A percentile compares a stretch with the other conserved stretches of the same genome.
These are phyloP conservation scores for Exophiala aquamarina DNA, from an alignment of 2,329 filamentous ascomycete genomes.

Conservation along the genomic window DNA sequence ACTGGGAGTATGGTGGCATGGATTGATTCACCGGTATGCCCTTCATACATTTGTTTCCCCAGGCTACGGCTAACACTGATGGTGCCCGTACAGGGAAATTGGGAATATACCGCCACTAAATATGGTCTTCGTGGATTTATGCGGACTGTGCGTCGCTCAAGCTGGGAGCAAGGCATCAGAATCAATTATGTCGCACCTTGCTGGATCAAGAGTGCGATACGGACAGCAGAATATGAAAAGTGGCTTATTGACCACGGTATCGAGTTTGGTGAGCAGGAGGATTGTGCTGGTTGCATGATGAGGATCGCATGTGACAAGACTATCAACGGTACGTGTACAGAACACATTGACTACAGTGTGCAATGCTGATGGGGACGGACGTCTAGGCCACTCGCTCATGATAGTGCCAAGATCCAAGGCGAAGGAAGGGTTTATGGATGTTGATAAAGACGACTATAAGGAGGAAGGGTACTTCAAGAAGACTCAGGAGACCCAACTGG, in stretches of 20 bases:
- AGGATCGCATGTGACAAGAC: slow-evolving; percentile 36
- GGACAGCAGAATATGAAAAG: slow-evolving; percentile 18
- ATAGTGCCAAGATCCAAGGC: slow-evolving; percentile 40
- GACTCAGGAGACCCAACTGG: slow-evolving; percentile 40
- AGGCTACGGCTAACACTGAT: too few relatives aligned
- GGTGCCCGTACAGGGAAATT: slow-evolving; percentile 32
- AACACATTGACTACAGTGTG: too few relatives aligned
- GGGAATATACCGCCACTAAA: slow-evolving; percentile 46
- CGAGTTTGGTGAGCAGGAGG: slow-evolving; percentile 21
- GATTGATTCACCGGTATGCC: slow-evolving; percentile 44
- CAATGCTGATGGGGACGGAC: background rate
- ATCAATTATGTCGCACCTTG: slow-evolving; percentile 50
- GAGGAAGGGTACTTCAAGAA: slow-evolving; percentile 42
- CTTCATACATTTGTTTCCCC: too few relatives aligned
- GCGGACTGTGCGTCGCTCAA: slow-evolving; percentile 40
- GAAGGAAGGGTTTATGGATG: slow-evolving; percentile 43
- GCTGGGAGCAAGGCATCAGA: slow-evolving; percentile 45
- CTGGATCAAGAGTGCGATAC: slow-evolving; percentile 25
- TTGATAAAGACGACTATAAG: slow-evolving; percentile 22
- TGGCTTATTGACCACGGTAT: slow-evolving; percentile 20
- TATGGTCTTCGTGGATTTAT: slow-evolving; percentile 48
- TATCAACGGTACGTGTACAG: slow-evolving; percentile 30
- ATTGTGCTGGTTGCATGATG: slow-evolving; percentile 24
- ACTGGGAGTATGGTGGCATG: slow-evolving; percentile 50
- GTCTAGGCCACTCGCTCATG: slow-evolving; percentile 39